phyloP scores from a whole-genome alignment of 345 rosid species.

The Stellera chamaejasme region DNA sequence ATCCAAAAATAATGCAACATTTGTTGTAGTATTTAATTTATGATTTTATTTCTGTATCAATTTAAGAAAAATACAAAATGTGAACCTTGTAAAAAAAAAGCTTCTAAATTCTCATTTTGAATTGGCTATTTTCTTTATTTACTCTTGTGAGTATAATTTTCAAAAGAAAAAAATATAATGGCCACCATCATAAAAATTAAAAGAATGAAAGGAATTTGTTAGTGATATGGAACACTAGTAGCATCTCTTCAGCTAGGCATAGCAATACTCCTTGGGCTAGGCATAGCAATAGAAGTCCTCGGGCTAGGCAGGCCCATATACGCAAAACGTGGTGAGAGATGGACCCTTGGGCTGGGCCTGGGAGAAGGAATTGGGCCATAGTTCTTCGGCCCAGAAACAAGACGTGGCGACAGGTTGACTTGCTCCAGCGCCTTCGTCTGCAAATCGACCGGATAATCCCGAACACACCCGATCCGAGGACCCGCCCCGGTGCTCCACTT shows the following conservation, averaged over 20 bases:
- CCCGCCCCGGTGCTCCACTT: conserved; percentile 43
- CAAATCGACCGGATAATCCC: conserved; percentile 33
- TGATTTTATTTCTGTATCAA: too few species aligned
- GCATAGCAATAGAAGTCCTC: conserved; percentile 13
- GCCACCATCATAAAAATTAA: too few species aligned
- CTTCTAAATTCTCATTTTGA: too few species aligned
- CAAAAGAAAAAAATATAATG: too few species aligned
- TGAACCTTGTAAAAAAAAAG: too few species aligned
- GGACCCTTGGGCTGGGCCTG: conserved; percentile 38
- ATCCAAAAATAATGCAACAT: too few species aligned
- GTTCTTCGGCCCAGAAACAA: neutral
- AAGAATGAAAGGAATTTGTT: too few species aligned
- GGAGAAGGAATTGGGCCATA: conserved; percentile 44
- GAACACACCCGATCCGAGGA: conserved; percentile 31
- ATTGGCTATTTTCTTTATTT: too few species aligned
- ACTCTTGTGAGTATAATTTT: too few species aligned
- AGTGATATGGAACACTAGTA: too few species aligned
- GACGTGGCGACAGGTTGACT: conserved; percentile 31
- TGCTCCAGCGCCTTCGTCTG: conserved; percentile 33
- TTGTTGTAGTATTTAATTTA: too few species aligned
- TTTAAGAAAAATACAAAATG: too few species aligned
- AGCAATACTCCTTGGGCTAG: neutral
- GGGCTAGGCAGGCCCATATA: conserved; percentile 42
- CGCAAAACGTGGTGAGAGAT: conserved; percentile 39
- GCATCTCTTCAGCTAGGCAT: neutral